phyloP scores from a whole-genome alignment of 2,329 filamentous ascomycete genomes.

The Paracamarosporium sp. region DNA sequence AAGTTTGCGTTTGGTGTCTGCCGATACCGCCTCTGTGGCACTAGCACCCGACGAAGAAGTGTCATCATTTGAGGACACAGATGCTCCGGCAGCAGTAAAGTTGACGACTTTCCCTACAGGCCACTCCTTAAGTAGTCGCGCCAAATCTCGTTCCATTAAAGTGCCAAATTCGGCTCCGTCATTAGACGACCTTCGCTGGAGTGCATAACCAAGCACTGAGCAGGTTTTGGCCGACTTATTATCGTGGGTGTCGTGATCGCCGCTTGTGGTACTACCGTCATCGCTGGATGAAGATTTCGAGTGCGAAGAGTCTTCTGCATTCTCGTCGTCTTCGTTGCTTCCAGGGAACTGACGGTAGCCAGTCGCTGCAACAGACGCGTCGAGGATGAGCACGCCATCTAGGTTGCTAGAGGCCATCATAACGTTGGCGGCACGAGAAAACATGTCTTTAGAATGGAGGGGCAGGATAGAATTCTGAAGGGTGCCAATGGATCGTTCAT shows the following conservation, averaged over 20 bases:
- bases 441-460: slow-evolving; percentile 36
- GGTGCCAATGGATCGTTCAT: not conserved
- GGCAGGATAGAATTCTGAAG: slow-evolving; percentile 41
- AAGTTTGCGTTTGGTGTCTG: not conserved
- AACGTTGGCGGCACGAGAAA: slow-evolving; percentile 40
- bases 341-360: slow-evolving; percentile 14
- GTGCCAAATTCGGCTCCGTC: slow-evolving; percentile 6
- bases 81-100: slow-evolving; percentile 19
- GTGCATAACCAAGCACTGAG: slow-evolving; percentile 33
- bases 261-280: slow-evolving; percentile 19
- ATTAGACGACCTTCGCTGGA: not conserved
- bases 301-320: slow-evolving; percentile 7
- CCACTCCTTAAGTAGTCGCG: slow-evolving; percentile 28
- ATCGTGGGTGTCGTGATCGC: not conserved
- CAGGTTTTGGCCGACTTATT: slow-evolving; percentile 11
- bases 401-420: slow-evolving; percentile 40
- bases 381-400: slow-evolving; percentile 43
- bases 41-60: slow-evolving; percentile 14
- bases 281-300: slow-evolving; percentile 13
- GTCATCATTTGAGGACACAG: slow-evolving; percentile 29
- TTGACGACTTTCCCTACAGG: slow-evolving; percentile 37
- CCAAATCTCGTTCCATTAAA: slow-evolving; percentile 28
- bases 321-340: slow-evolving; percentile 7
- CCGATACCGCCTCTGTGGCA: not conserved
- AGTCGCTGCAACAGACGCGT: slow-evolving; percentile 38